Evolutionary conservation across 805 yeast species (phyloP).

Genomic region (Starmerella geochares): DNA sequence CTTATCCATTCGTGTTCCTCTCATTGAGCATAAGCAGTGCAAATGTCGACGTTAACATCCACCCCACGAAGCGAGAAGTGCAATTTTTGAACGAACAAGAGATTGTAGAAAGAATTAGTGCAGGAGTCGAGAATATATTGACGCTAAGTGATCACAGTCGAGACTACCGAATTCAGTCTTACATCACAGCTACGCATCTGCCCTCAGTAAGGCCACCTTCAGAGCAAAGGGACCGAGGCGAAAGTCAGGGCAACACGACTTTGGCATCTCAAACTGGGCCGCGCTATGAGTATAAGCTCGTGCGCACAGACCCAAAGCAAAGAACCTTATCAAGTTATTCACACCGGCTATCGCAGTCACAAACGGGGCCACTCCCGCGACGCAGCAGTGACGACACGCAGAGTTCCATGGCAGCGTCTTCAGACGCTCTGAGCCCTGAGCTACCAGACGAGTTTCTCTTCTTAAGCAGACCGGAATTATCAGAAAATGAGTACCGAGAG

Average conservation of each 20-base stretch:
- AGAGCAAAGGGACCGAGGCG: background rate
- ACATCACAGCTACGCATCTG: constrained; percentile 8
- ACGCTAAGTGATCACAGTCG: constrained; percentile 56
- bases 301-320: constrained; percentile 62
- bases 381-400: background rate
- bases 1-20: constrained; percentile 64
- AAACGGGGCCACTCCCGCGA: background rate
- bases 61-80: constrained; percentile 91
- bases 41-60: constrained; percentile 84
- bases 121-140: constrained; percentile 41
- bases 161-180: constrained; percentile 50
- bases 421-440: background rate
- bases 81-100: constrained; percentile 78
- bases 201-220: constrained; percentile 27
- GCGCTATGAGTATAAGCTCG: constrained; percentile 51
- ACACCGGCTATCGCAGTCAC: background rate
- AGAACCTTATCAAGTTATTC: constrained; percentile 39
- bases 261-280: background rate
- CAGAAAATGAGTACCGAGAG: background rate
- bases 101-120: constrained; percentile 53
- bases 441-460: background rate
- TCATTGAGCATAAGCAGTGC: constrained; percentile 55
- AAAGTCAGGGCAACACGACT: background rate
- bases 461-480: background rate
- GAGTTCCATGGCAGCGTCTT: background rate